Conservation (phyloP, 2,329 filamentous ascomycete species). For the Scopulariopsis brevicaulis region DNA sequence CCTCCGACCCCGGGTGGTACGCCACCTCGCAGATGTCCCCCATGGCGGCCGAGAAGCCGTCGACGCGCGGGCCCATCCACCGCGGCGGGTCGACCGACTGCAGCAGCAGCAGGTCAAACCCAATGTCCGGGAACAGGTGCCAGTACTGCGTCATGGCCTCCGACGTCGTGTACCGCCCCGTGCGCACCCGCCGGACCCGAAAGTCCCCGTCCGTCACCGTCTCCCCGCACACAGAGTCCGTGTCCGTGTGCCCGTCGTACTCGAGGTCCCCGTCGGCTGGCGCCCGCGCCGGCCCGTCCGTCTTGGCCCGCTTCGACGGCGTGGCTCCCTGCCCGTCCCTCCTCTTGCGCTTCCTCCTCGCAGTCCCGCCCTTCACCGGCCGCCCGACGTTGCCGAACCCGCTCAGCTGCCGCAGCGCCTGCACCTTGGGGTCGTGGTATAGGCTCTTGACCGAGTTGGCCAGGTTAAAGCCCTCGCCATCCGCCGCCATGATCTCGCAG, state of each 20-base stretch:
- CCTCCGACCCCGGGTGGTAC: constrained; percentile 28
- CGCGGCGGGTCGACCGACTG: constrained; percentile 27
- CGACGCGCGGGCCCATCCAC: constrained; percentile 39
- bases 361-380: constrained; percentile 27
- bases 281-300: neutral
- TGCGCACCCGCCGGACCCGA: constrained; percentile 41
- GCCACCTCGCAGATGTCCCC: constrained; percentile 32
- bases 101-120: constrained; percentile 40
- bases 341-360: neutral
- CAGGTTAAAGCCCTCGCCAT: constrained; percentile 37
- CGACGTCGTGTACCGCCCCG: constrained; percentile 30
- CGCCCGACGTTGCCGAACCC: constrained; percentile 47
- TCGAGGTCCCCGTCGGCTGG: constrained; percentile 24
- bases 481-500: constrained; percentile 30
- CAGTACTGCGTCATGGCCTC: constrained; percentile 41
- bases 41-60: constrained; percentile 37
- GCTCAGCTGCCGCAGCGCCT: constrained; percentile 34
- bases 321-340: neutral
- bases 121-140: constrained; percentile 23
- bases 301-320: constrained; percentile 8
- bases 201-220: constrained; percentile 34
- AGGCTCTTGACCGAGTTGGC: constrained; percentile 38
- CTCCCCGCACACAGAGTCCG: constrained; percentile 36
- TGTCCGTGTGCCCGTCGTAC: constrained; percentile 35
- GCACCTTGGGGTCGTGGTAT: constrained; percentile 43